Percentiles rank a stretch among this genome's conserved stretches.
Evolutionary conservation across 1,139 yeast genomes (phyloP).

Genomic region (Saccharomycopsis hybrid): DNA sequence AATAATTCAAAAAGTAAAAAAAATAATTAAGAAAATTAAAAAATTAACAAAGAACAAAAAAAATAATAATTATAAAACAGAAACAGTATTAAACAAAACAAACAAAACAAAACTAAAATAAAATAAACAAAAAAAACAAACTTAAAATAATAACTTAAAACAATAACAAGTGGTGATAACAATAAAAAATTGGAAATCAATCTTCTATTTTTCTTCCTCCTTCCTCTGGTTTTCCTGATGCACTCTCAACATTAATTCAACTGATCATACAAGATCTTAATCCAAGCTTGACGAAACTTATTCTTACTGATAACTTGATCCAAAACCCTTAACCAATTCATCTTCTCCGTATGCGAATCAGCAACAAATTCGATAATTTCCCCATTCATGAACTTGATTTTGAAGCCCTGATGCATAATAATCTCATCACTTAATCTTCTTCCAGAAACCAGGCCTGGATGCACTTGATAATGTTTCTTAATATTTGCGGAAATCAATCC

Average conservation of each 20-base stretch:
- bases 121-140: too few species aligned
- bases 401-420: slow-evolving; percentile 42
- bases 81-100: too few species aligned
- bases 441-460: slow-evolving; percentile 22
- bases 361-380: slow-evolving; percentile 69
- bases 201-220: too few species aligned
- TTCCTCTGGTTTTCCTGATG: too few species aligned
- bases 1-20: too few species aligned
- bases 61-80: too few species aligned
- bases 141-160: too few species aligned
- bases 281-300: slow-evolving; percentile 65
- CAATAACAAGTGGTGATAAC: too few species aligned
- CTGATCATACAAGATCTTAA: slow-evolving; percentile 31
- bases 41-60: too few species aligned
- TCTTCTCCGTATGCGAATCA: slow-evolving; percentile 48
- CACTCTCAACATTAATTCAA: slow-evolving; percentile 1
- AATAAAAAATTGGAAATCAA: too few species aligned
- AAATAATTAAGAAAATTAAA: too few species aligned
- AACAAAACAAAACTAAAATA: too few species aligned
- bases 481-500: slow-evolving; percentile 41
- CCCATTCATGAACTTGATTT: slow-evolving; percentile 56
- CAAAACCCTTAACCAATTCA: slow-evolving; percentile 48
- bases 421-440: slow-evolving; percentile 60
- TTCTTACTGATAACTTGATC: slow-evolving; percentile 49
- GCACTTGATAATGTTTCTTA: slow-evolving; percentile 20